Percentiles rank a stretch among this genome's conserved stretches.
Conservation (phyloP, 345 rosid genomes). For the Brassica nigra region DNA sequence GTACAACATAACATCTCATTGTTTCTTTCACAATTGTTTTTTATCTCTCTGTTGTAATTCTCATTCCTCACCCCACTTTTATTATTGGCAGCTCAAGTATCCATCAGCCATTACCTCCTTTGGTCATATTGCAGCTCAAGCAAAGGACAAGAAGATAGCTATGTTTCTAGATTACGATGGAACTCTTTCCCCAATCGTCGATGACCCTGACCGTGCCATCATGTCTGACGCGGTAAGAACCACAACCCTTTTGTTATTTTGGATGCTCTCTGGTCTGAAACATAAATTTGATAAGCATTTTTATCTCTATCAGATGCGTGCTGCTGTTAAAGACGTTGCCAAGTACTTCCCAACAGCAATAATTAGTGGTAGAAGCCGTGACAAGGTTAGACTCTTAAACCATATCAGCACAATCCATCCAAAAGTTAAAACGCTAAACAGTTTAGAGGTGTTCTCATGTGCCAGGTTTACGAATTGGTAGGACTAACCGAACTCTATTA, state of each 20-base stretch:
- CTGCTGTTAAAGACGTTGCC: conserved; percentile 74
- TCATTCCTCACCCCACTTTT: background rate
- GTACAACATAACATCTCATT: conserved; percentile 35
- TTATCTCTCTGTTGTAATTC: background rate
- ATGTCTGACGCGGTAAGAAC: conserved; percentile 77
- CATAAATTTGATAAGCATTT: no score
- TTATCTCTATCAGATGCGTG: conserved; percentile 65
- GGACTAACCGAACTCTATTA: conserved; percentile 89
- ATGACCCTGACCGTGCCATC: conserved; percentile 84
- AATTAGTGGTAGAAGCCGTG: conserved; percentile 93
- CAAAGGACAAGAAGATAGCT: conserved; percentile 77
- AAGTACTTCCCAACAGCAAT: conserved; percentile 86
- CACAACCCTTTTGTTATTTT: background rate
- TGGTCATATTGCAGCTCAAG: conserved; percentile 55
- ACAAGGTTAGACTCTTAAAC: conserved; percentile 53
- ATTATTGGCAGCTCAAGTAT: conserved; percentile 61
- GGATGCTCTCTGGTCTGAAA: conserved; percentile 25
- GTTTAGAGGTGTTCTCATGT: background rate
- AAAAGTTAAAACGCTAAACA: background rate
- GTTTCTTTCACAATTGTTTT: background rate
- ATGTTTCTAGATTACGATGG: conserved; percentile 92
- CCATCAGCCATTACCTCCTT: conserved; percentile 85
- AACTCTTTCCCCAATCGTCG: conserved; percentile 94
- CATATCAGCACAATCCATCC: background rate
- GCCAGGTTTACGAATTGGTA: conserved; percentile 80